A percentile compares a stretch with the other conserved stretches of the same genome.
These are phyloP conservation scores for Globisporangium solare DNA, from an alignment of 352 stramenopile genomes.

Conservation along the genomic window DNA sequence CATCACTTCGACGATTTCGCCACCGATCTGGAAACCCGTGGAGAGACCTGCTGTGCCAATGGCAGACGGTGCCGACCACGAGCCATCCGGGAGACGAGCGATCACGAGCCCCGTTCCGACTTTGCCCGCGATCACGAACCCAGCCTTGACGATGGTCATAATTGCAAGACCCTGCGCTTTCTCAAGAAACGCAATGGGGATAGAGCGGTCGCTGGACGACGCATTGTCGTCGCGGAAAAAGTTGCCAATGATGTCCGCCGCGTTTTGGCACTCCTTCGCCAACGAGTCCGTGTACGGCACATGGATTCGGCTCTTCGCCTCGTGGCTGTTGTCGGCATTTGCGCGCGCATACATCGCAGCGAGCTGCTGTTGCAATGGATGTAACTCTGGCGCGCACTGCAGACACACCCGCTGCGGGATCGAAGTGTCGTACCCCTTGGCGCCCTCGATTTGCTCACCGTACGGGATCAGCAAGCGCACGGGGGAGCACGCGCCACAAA, in stretches of 20 bases:
- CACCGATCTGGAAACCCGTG: conserved; percentile 59
- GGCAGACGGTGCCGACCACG: conserved; percentile 71
- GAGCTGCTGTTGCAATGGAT: conserved; percentile 26
- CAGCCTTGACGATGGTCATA: conserved; percentile 17
- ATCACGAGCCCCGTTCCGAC: conserved; percentile 55
- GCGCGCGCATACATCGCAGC: conserved; percentile 17
- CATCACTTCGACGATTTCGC: conserved; percentile 76
- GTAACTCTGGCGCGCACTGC: conserved; percentile 23
- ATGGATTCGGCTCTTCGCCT: conserved; percentile 18
- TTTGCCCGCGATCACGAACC: conserved; percentile 28
- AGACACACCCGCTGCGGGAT: conserved; percentile 30
- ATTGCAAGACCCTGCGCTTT: conserved; percentile 19
- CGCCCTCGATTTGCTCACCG: conserved; percentile 19
- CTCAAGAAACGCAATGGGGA: conserved; percentile 19
- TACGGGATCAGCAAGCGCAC: conserved; percentile 26
- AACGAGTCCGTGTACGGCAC: conserved; percentile 22
- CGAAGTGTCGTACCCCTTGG: conserved; percentile 26
- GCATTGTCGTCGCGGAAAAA: conserved; percentile 19
- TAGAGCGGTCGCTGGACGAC: conserved; percentile 14
- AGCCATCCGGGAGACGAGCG: conserved; percentile 31
- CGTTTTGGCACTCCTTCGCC: conserved; percentile 23
- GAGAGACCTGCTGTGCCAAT: conserved; percentile 65
- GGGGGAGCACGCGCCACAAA: conserved; percentile 32
- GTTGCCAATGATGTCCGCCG: conserved; percentile 24
- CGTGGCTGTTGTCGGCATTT: conserved; percentile 21